Base-by-base conservation (phyloP, 2,329 filamentous ascomycete species). In the Laburnicola sp. region DNA sequence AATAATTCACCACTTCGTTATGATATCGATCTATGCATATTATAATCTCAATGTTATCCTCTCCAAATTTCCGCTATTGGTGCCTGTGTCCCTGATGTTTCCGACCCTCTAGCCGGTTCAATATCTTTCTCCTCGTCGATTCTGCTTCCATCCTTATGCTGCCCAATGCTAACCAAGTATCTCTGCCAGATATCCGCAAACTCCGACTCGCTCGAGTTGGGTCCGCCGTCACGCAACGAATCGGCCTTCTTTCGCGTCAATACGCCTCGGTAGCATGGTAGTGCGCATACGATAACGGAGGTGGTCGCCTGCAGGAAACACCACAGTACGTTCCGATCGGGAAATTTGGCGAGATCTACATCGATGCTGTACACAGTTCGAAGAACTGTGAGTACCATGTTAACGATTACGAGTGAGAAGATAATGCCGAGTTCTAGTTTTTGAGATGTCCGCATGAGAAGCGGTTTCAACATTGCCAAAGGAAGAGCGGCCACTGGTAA, bases 201-300 rank as follows among this genome's bases (percentile, higher is more conserved):
- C 16, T 43, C 40, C 8, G 28, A 34, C n/a, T 43, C 40, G 21
- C 40, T 43, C 6, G 40, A 6, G 9, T 25, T 34, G 10, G 34
- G 3, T 2, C 6, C 28, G 21, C 27, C 40, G n/a, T 26, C n/a
- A 4, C 9, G 16, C 30, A 43, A n/a, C 8, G 40, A n/a, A 25
- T 34, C 30, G 28, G 40, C 10, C 21, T 25, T 32, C 21, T 43
- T 43, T 6, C 40, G 16, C n/a, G 34, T 41, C 31, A 51, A 34
- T 2, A 51, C 10, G 1, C 49, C 44, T 4, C 49, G 22, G 43
- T 56, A 58, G 31, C 43, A 45, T 5, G 56, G 53, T 9, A 56
- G 21, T 27, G 56, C 53, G 38, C 53, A 56, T 7, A 58, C 50
- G 8, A 53, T 56, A 31, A 58, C 53, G 3, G 48, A 40, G 28